A percentile compares a stretch with the other conserved stretches of the same genome.
phyloP scores from a whole-genome alignment of 495 filamentous ascomycete genomes.

The Poronia punctata region DNA sequence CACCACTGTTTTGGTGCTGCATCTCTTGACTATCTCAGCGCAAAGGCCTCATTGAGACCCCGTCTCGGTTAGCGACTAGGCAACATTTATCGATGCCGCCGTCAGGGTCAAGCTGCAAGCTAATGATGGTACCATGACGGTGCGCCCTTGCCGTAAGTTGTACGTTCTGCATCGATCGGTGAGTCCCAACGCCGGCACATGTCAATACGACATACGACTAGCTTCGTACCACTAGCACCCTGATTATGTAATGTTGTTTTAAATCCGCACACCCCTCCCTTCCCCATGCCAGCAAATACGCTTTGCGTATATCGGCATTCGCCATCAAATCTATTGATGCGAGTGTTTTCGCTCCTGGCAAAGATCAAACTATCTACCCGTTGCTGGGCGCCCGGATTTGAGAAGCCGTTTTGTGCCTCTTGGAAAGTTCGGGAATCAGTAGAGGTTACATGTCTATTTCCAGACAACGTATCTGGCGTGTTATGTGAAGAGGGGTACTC shows the following conservation, averaged over 20 bases:
- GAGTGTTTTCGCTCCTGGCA: slow-evolving; percentile 39
- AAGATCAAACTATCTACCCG: slow-evolving; percentile 32
- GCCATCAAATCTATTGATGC: slow-evolving; percentile 25
- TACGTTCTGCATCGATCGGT: too few relatives aligned
- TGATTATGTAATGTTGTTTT: not conserved
- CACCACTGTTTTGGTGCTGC: too few relatives aligned
- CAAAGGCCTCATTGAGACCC: too few relatives aligned
- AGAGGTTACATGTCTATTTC: slow-evolving; percentile 36
- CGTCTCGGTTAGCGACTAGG: too few relatives aligned
- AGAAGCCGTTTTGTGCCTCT: slow-evolving; percentile 40
- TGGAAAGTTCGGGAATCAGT: slow-evolving; percentile 43
- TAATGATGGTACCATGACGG: too few relatives aligned
- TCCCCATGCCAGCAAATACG: slow-evolving; percentile 23
- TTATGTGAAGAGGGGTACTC: not conserved
- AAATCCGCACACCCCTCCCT: not conserved
- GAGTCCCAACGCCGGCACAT: not conserved
- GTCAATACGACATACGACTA: not conserved
- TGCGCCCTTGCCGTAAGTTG: too few relatives aligned
- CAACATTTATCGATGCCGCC: too few relatives aligned
- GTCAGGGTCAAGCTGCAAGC: too few relatives aligned
- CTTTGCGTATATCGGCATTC: slow-evolving; percentile 34
- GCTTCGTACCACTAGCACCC: not conserved
- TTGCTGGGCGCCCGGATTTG: slow-evolving; percentile 44
- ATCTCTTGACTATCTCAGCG: too few relatives aligned
- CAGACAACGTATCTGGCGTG: slow-evolving; percentile 16